These are phyloP conservation scores for Boletus bicolor DNA, from an alignment of 768 basidiomycete genomes.

Conservation along the genomic window DNA sequence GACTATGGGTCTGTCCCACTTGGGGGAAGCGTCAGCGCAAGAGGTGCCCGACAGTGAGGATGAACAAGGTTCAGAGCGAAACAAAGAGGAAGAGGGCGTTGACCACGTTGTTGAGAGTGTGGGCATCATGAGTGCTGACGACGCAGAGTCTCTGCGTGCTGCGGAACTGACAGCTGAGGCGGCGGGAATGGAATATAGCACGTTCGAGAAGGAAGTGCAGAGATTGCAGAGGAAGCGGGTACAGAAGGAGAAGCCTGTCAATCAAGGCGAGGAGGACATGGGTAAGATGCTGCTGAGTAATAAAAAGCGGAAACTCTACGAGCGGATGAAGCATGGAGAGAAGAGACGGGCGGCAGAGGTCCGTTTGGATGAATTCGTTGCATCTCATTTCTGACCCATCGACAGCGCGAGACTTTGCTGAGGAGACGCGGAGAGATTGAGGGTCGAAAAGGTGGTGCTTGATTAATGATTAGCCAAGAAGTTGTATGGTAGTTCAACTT, in stretches of 20 bases:
- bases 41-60: constrained; percentile 30
- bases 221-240: constrained; percentile 48
- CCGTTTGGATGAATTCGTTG: constrained; percentile 27
- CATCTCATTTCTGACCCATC: constrained; percentile 9
- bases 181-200: constrained; percentile 73
- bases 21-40: constrained; percentile 27
- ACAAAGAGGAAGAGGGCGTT: constrained; percentile 26
- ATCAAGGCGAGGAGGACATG: constrained; percentile 70
- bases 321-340: constrained; percentile 87
- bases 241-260: constrained; percentile 35
- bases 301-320: constrained; percentile 89
- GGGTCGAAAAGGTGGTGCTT: constrained; percentile 31
- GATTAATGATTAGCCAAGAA: background rate
- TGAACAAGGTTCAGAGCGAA: constrained; percentile 22
- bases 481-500: background rate
- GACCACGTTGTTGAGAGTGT: constrained; percentile 29
- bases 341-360: constrained; percentile 79
- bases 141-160: constrained; percentile 69
- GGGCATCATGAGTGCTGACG: constrained; percentile 38
- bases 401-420: constrained; percentile 60
- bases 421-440: constrained; percentile 53
- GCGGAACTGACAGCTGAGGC: constrained; percentile 93
- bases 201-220: constrained; percentile 74
- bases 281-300: constrained; percentile 98
- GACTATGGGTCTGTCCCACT: constrained; percentile 31